Evolutionary conservation across 2,329 filamentous ascomycete species (phyloP).

Genomic region (Coniochaeta sp.): DNA sequence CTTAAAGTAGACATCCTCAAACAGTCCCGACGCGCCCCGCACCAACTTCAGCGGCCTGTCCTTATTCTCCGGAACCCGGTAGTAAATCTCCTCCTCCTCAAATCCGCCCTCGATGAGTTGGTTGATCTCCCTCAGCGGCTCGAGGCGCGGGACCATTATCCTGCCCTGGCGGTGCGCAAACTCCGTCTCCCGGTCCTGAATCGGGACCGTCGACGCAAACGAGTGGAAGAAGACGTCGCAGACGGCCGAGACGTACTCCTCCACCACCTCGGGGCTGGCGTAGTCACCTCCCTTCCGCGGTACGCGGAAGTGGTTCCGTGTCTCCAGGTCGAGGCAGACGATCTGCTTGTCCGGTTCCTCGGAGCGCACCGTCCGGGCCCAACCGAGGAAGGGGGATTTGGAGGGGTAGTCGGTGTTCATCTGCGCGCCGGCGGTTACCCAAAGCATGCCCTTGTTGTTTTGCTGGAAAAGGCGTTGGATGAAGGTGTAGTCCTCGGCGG

Average conservation of each 20-base stretch:
- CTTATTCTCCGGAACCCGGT: not conserved
- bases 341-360: constrained; percentile 37
- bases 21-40: constrained; percentile 3
- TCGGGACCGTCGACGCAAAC: constrained; percentile 6
- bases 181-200: constrained; percentile 28
- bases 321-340: constrained; percentile 33
- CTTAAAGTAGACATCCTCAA: constrained; percentile 12
- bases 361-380: constrained; percentile 41
- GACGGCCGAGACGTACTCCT: constrained; percentile 9
- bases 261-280: too few species aligned
- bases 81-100: not conserved
- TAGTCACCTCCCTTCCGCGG: too few species aligned
- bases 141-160: constrained; percentile 41
- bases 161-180: too few species aligned
- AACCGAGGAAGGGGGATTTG: constrained; percentile 33
- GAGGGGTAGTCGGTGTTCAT: constrained; percentile 25
- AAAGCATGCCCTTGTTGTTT: constrained; percentile 33
- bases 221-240: constrained; percentile 16
- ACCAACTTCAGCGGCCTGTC: constrained; percentile 12
- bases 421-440: constrained; percentile 38
- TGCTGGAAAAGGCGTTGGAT: constrained; percentile 32
- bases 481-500: constrained; percentile 26
- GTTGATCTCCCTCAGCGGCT: constrained; percentile 33
- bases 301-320: too few species aligned
- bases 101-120: constrained; percentile 2